Evolutionary conservation across 1,284 basidiomycete species (phyloP).

Genomic region (Apiotrichum mycotoxinovorans): DNA sequence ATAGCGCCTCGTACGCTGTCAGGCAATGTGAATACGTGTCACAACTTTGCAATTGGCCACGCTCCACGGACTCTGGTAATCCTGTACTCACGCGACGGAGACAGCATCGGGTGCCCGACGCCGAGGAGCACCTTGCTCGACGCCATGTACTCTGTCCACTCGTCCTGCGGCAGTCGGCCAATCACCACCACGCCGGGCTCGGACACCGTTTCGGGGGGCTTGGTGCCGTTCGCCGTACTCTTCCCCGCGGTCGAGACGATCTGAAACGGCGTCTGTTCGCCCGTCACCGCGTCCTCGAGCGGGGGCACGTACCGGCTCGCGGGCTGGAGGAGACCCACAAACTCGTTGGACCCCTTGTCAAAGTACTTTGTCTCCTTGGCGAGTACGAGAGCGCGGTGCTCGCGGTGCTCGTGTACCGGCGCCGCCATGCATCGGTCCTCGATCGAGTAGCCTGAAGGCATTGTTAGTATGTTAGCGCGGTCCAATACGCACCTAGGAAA

Average conservation of each 20-base stretch:
- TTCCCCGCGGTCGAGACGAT: conserved; percentile 1
- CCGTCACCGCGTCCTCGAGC: background rate
- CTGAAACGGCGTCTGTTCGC: background rate
- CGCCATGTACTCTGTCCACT: conserved; percentile 10
- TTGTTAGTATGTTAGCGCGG: background rate
- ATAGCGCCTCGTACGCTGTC: conserved; percentile 50
- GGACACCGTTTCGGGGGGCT: background rate
- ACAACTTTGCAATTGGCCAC: too few species aligned
- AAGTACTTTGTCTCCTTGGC: conserved; percentile 44
- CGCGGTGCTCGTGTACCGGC: conserved; percentile 14
- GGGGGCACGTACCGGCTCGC: background rate
- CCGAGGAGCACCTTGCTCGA: conserved; percentile 12
- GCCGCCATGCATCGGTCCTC: conserved; percentile 33
- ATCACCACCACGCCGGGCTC: background rate
- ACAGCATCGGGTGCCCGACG: background rate
- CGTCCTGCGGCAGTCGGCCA: background rate
- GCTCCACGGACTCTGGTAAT: background rate
- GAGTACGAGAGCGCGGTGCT: conserved; percentile 42
- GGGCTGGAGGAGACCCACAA: background rate
- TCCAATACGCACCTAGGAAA: background rate
- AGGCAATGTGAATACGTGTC: background rate
- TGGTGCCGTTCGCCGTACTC: background rate
- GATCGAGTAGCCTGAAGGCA: conserved; percentile 43
- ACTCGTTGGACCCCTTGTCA: background rate
- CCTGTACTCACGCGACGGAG: conserved; percentile 4